A percentile compares a stretch with the other conserved stretches of the same genome.
phyloP scores from a whole-genome alignment of 2,329 filamentous ascomycete species.

The Furcasterigmium sp. region DNA sequence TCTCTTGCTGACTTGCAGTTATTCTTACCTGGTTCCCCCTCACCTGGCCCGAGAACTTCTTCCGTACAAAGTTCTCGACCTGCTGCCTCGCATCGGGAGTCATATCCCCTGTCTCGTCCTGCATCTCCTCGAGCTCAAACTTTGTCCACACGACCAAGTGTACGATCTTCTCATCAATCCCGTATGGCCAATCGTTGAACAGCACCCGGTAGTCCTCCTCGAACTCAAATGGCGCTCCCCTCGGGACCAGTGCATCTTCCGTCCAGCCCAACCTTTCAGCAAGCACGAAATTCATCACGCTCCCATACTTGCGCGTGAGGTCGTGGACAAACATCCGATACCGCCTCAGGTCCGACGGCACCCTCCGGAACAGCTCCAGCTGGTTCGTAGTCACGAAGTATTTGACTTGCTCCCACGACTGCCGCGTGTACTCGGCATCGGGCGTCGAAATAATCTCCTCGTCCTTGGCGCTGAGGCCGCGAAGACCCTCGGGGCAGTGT shows the following conservation, averaged over 20 bases:
- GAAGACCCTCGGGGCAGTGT: slow-evolving; percentile 69
- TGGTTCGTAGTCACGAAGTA: slow-evolving; percentile 58
- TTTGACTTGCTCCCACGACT: slow-evolving; percentile 66
- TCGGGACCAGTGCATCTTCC: slow-evolving; percentile 16
- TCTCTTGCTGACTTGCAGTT: no score
- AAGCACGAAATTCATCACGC: slow-evolving; percentile 72
- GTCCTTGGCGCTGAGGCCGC: slow-evolving; percentile 61
- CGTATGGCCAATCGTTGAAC: slow-evolving; percentile 93
- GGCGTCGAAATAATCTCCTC: slow-evolving; percentile 62
- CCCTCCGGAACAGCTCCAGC: slow-evolving; percentile 70
- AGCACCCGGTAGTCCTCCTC: slow-evolving; percentile 65
- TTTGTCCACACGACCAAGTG: slow-evolving; percentile 94
- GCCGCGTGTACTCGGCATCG: slow-evolving; percentile 57
- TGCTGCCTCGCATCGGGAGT: slow-evolving; percentile 55
- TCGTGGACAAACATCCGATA: slow-evolving; percentile 67
- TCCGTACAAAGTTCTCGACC: slow-evolving; percentile 67
- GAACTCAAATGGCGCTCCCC: slow-evolving; percentile 33
- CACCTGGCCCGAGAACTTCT: slow-evolving; percentile 55
- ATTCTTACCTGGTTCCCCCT: slow-evolving; percentile 47
- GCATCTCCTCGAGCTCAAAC: slow-evolving; percentile 70
- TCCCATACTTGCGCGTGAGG: slow-evolving; percentile 64
- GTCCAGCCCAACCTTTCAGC: slow-evolving; percentile 66
- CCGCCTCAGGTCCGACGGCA: slow-evolving; percentile 70
- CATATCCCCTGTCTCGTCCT: slow-evolving; percentile 54
- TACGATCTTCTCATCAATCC: slow-evolving; percentile 69